Percentiles rank a stretch among this genome's conserved stretches.
Evolutionary conservation across 2,329 filamentous ascomycete species (phyloP).

Genomic region (Nothomitra cinnamomea): DNA sequence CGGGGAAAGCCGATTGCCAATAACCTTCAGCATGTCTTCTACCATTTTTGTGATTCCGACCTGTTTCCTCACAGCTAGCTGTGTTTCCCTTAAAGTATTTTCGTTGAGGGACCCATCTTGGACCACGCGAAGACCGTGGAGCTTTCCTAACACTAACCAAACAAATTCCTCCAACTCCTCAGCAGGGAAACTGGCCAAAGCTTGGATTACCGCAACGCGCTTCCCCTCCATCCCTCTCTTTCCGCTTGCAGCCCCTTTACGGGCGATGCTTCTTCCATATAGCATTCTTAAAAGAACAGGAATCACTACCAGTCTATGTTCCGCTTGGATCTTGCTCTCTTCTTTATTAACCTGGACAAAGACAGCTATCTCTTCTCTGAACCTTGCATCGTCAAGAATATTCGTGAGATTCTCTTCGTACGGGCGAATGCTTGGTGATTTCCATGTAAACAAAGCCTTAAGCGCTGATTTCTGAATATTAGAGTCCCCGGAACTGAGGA

Average conservation of each 20-base stretch:
- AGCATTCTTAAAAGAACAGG: constrained; percentile 74
- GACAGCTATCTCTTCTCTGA: constrained; percentile 84
- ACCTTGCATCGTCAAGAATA: constrained; percentile 75
- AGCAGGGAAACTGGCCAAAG: constrained; percentile 59
- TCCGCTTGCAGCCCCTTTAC: constrained; percentile 59
- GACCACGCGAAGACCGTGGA: constrained; percentile 44
- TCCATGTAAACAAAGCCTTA: constrained; percentile 80
- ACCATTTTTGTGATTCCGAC: constrained; percentile 87
- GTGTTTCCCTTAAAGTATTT: constrained; percentile 37
- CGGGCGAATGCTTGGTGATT: constrained; percentile 52
- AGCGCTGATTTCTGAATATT: constrained; percentile 78
- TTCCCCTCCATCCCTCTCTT: constrained; percentile 68
- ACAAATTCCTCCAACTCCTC: constrained; percentile 68
- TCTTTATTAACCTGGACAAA: constrained; percentile 58
- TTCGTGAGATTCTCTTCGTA: constrained; percentile 79
- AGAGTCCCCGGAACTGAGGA: constrained; percentile 74
- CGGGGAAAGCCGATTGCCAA: constrained; percentile 54
- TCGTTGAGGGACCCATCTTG: constrained; percentile 32
- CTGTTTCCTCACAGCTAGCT: constrained; percentile 59
- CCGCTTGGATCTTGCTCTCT: constrained; percentile 49
- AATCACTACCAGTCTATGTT: constrained; percentile 59
- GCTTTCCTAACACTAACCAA: constrained; percentile 57
- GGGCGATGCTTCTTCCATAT: constrained; percentile 76
- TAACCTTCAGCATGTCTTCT: constrained; percentile 66
- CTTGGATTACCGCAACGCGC: constrained; percentile 54